Conservation (phyloP, 2,329 filamentous ascomycete species). For the Calonectria crousiana region DNA sequence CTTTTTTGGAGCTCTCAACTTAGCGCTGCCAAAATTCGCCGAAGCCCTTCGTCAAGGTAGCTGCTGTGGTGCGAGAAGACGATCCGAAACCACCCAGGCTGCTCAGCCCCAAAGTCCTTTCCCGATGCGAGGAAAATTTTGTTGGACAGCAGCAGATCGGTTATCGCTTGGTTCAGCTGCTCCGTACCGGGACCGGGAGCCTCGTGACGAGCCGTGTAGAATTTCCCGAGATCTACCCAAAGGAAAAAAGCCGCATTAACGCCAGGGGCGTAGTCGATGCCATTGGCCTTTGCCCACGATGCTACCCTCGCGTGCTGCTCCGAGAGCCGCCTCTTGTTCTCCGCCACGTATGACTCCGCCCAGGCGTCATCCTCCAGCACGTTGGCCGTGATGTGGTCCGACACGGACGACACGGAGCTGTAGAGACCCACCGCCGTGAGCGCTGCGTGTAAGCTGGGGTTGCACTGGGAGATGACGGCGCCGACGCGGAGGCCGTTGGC, state of each 20-base stretch:
- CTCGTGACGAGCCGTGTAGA: conserved; percentile 37
- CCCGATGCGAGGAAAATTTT: conserved; percentile 54
- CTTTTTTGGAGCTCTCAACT: background rate
- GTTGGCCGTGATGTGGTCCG: conserved; percentile 55
- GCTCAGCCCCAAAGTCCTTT: conserved; percentile 52
- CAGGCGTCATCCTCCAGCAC: conserved; percentile 59
- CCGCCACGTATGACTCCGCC: conserved; percentile 56
- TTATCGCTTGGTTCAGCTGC: conserved; percentile 44
- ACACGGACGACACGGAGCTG: conserved; percentile 58
- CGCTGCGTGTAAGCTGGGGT: conserved; percentile 52
- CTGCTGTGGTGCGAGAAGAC: conserved; percentile 51
- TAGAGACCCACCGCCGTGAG: conserved; percentile 54
- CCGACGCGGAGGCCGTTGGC: conserved; percentile 68
- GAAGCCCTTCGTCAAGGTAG: conserved; percentile 46
- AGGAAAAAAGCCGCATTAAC: conserved; percentile 68
- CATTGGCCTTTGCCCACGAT: conserved; percentile 51
- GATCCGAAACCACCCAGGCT: conserved; percentile 54
- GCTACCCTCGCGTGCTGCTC: conserved; percentile 54
- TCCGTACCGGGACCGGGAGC: conserved; percentile 16
- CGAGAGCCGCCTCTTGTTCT: conserved; percentile 56
- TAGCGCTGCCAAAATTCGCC: conserved; percentile 33
- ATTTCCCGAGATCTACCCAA: conserved; percentile 61
- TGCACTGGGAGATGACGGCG: conserved; percentile 61
- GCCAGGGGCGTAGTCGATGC: conserved; percentile 59
- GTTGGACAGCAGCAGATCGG: conserved; percentile 44